Evolutionary conservation across 2,329 filamentous ascomycete genomes (phyloP).

Genomic region (Colletotrichum sp.): DNA sequence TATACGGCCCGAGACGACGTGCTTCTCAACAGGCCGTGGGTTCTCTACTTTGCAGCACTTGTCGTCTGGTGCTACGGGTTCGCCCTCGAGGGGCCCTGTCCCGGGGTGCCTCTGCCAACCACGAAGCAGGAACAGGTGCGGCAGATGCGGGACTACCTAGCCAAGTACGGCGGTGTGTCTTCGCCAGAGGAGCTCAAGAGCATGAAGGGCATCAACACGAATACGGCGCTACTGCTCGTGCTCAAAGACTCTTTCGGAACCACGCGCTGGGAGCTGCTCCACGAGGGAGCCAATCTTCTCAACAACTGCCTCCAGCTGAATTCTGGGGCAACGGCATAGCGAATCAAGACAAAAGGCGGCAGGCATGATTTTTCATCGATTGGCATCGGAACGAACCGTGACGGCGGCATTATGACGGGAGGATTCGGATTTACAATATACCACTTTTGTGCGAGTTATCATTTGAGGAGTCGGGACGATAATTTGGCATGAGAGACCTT

Average conservation of each 20-base stretch:
- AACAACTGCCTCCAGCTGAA: constrained; percentile 77
- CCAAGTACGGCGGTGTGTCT: constrained; percentile 71
- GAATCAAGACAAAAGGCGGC: neutral
- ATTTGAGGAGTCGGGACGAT: neutral
- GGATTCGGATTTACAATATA: constrained; percentile 3
- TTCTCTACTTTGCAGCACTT: constrained; percentile 89
- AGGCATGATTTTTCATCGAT: neutral
- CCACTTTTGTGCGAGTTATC: constrained; percentile 9
- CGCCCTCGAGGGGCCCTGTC: constrained; percentile 81
- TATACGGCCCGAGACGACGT: constrained; percentile 91
- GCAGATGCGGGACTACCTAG: constrained; percentile 82
- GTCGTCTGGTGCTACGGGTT: constrained; percentile 97
- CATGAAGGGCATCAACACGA: constrained; percentile 80
- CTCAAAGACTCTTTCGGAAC: constrained; percentile 81
- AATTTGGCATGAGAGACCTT: neutral
- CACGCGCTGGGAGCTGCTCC: constrained; percentile 89
- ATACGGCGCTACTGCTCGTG: constrained; percentile 80
- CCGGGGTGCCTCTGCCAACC: constrained; percentile 53
- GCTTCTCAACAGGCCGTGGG: constrained; percentile 91
- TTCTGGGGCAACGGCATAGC: constrained; percentile 27
- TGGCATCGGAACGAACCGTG: neutral
- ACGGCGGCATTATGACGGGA: neutral
- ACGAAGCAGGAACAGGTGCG: constrained; percentile 70
- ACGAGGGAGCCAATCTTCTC: constrained; percentile 83
- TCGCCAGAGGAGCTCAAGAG: constrained; percentile 79